These are phyloP conservation scores for Zychaea mexicana DNA, from an alignment of 371 early-diverging fungal genomes.

Conservation along the genomic window DNA sequence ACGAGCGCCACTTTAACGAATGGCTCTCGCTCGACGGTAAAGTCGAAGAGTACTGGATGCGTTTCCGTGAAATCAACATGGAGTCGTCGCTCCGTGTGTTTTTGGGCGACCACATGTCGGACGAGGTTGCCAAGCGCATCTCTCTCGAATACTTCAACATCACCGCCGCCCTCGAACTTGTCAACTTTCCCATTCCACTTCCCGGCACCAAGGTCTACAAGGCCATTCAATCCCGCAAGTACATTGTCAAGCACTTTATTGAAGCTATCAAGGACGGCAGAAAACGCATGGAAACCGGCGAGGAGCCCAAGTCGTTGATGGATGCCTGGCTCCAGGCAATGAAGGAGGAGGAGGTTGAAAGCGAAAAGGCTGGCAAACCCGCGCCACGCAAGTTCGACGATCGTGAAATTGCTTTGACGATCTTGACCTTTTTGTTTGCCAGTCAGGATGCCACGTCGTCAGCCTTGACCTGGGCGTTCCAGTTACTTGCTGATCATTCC, in stretches of 20 bases:
- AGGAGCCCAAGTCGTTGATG: slow-evolving; percentile 45
- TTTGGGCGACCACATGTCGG: slow-evolving; percentile 49
- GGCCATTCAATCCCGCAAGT: slow-evolving; percentile 56
- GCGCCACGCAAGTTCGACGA: slow-evolving; percentile 49
- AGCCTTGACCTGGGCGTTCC: slow-evolving; percentile 56
- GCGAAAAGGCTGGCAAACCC: slow-evolving; percentile 33
- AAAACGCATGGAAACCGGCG: slow-evolving; percentile 40
- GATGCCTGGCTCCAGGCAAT: slow-evolving; percentile 53
- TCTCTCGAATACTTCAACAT: slow-evolving; percentile 55
- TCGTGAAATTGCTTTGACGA: slow-evolving; percentile 50
- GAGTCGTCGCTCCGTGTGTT: slow-evolving; percentile 56
- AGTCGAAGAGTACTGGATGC: slow-evolving; percentile 41
- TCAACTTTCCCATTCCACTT: slow-evolving; percentile 58
- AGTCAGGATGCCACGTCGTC: slow-evolving; percentile 59
- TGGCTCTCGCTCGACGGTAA: slow-evolving; percentile 47
- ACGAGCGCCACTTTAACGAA: slow-evolving; percentile 44
- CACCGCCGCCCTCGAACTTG: slow-evolving; percentile 57
- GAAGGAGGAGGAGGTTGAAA: slow-evolving; percentile 39
- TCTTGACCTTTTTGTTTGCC: slow-evolving; percentile 54
- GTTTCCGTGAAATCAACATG: slow-evolving; percentile 58
- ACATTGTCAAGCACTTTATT: slow-evolving; percentile 51
- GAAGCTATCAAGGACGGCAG: slow-evolving; percentile 45
- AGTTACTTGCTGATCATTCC: slow-evolving; percentile 52
- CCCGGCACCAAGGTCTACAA: slow-evolving; percentile 60
- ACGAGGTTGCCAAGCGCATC: slow-evolving; percentile 43